phyloP scores from a whole-genome alignment of 306 rosid genomes.

The Quercus mongolica region DNA sequence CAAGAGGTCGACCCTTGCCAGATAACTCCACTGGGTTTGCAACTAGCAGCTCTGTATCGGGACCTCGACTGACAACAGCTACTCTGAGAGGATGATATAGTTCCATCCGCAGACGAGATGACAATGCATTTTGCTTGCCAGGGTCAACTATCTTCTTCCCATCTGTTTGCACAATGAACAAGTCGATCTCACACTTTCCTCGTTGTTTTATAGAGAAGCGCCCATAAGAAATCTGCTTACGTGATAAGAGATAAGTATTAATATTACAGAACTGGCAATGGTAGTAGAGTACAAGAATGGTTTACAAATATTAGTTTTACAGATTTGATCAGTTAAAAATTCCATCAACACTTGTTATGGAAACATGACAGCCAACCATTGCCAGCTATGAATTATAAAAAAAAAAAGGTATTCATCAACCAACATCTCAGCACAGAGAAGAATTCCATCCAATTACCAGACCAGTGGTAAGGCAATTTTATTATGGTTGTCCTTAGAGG shows the following conservation, averaged over 20 bases:
- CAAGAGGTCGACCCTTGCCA: conserved; percentile 94
- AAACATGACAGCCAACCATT: background rate
- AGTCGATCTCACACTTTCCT: conserved; percentile 76
- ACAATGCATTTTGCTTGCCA: conserved; percentile 65
- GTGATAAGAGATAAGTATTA: conserved; percentile 22
- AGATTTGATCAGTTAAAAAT: background rate
- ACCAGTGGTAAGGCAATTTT: no score
- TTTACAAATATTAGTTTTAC: background rate
- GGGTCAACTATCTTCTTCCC: conserved; percentile 85
- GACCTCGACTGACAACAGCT: conserved; percentile 74
- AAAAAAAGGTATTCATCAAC: no score
- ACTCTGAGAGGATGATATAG: conserved; percentile 84
- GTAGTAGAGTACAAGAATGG: background rate
- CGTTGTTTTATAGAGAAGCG: conserved; percentile 60
- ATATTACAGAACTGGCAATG: conserved; percentile 13
- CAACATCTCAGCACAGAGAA: no score
- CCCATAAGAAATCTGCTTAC: conserved; percentile 83
- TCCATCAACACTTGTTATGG: background rate
- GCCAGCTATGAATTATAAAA: background rate
- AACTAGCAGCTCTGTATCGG: conserved; percentile 81
- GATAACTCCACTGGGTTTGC: conserved; percentile 93
- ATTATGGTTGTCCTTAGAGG: no score
- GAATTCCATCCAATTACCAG: no score
- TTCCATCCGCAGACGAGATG: conserved; percentile 66
- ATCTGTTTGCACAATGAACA: conserved; percentile 89